Evolutionary conservation across 208 protist genomes (phyloP), one percentile per base, ranked within the genome.

Genomic region (Trypanosoma rangeli): DNA sequence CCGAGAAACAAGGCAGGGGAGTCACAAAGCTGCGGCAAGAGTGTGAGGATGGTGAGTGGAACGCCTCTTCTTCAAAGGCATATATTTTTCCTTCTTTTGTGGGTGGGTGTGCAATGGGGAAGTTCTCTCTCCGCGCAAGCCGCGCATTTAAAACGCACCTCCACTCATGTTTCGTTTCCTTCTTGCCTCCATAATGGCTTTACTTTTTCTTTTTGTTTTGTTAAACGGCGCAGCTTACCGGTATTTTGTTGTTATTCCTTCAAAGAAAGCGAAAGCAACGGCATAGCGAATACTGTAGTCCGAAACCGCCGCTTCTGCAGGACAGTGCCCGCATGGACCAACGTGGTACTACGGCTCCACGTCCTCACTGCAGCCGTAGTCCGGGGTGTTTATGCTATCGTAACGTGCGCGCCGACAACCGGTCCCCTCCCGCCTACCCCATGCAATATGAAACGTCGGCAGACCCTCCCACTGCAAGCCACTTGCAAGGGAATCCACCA

Each of bases 371-470:
- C 18, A 4, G 31, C 58, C 24, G 7, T 35, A 7, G 42, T 46
- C 15, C 1, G 8, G 12, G 42, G 42, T 46, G 42, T 46, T 46
- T 1, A 46, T 46, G 3, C 13, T 46, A 9, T 46, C 42, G 42
- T 35, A 22, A 52, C 46, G 13, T 10, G 22, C 13, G 24, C 52
- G 28, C 3, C 15, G 26, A 18, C 57, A 7, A n/a, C 22, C 5
- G 18, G 63, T 64, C 8, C 63, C 54, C 20, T 74, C 66, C 8
- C 80, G 69, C 16, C 68, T 62, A n/a, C 71, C 59, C 78, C 89
- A 81, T 52, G 74, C 76, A 15, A 96, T 79, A 61, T 94, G 88
- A 78, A 96, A 96, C 16, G 89, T 93, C n/a, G 91, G 91, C 39
- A 96, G 75, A 10, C 86, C 87, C 22, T 96, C 90, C 48, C 91